A percentile compares a stretch with the other conserved stretches of the same genome.
These are phyloP conservation scores for Iberis pinnata DNA, from an alignment of 345 rosid genomes.

Conservation along the genomic window DNA sequence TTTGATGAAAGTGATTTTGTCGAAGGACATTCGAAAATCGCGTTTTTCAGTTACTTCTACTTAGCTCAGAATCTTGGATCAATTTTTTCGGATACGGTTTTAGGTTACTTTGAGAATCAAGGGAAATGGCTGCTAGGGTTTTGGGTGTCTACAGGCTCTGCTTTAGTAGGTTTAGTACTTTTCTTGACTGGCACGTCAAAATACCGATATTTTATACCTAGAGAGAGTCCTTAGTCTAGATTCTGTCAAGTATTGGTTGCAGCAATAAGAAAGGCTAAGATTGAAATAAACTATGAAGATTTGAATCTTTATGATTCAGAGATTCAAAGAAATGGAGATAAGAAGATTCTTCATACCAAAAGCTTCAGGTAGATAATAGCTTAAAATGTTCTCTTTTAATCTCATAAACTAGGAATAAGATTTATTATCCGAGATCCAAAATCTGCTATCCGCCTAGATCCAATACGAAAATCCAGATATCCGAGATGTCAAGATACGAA, in stretches of 20 bases:
- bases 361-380: conserved; percentile 65
- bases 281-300: conserved; percentile 33
- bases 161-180: conserved; percentile 51
- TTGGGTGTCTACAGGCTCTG: conserved; percentile 83
- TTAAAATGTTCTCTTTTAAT: neutral
- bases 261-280: conserved; percentile 54
- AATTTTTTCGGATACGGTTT: conserved; percentile 76
- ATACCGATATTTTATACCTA: conserved; percentile 67
- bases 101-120: conserved; percentile 79
- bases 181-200: conserved; percentile 72
- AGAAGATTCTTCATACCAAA: conserved; percentile 66
- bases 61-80: conserved; percentile 88
- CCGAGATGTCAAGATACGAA: too few species aligned
- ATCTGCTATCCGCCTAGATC: too few species aligned
- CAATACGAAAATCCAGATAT: too few species aligned
- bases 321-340: conserved; percentile 33
- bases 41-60: conserved; percentile 95
- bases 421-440: too few species aligned
- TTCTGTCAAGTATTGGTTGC: conserved; percentile 74
- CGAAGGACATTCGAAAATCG: conserved; percentile 72
- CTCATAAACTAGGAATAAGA: too few species aligned
- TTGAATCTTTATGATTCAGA: conserved; percentile 41
- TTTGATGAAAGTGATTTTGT: conserved; percentile 80
- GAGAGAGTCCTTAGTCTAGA: conserved; percentile 75
- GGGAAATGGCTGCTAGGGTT: conserved; percentile 85